phyloP scores from a whole-genome alignment of 148 eudicot genomes.

The Rhododendron molle region DNA sequence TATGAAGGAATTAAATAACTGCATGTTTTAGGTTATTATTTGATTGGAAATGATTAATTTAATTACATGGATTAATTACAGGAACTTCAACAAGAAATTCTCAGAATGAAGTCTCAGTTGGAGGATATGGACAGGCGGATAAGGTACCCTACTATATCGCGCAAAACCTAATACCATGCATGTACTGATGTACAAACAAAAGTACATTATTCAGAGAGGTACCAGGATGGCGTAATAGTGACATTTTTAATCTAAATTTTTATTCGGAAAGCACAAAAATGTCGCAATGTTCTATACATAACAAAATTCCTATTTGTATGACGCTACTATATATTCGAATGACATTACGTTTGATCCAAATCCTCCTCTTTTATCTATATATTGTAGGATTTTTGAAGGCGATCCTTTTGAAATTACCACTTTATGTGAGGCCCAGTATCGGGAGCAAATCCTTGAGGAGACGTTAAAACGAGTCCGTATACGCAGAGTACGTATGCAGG shows the following conservation, averaged over 20 bases:
- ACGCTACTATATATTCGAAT: neutral
- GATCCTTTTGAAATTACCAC: constrained; percentile 39
- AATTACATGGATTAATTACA: constrained; percentile 8
- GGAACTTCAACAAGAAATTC: constrained; percentile 49
- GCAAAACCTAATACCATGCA: neutral
- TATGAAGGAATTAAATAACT: neutral
- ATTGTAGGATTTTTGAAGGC: constrained; percentile 44
- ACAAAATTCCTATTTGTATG: neutral
- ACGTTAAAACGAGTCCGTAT: constrained; percentile 33
- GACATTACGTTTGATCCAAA: neutral
- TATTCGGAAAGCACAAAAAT: too few relatives aligned
- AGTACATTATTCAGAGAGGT: too few relatives aligned
- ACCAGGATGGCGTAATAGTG: too few relatives aligned
- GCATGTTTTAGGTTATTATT: neutral
- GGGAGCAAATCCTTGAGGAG: constrained; percentile 49
- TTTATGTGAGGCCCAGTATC: constrained; percentile 38
- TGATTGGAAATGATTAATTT: neutral
- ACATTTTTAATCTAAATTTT: too few relatives aligned
- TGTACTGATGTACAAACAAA: too few relatives aligned
- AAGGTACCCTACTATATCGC: constrained; percentile 19
- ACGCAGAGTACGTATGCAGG: constrained; percentile 28
- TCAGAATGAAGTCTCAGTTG: constrained; percentile 32
- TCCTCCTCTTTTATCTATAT: neutral
- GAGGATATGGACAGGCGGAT: constrained; percentile 43
- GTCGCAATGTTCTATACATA: neutral